Conservation (phyloP, 1,139 yeast genomes). For the Debaryomyces subglobosus region DNA sequence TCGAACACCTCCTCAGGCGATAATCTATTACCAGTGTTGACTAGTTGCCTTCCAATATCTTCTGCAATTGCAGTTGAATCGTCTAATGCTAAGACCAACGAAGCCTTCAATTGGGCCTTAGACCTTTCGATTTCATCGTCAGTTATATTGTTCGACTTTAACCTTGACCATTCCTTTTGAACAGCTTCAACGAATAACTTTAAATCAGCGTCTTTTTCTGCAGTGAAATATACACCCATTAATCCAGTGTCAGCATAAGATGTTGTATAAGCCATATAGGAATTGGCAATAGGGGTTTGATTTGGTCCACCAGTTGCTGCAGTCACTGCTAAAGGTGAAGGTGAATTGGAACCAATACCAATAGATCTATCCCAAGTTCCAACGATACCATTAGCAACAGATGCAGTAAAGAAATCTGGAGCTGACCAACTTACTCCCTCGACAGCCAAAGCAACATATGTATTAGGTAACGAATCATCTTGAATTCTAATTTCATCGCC, state of each 20-base stretch:
- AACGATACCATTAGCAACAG: slow-evolving; percentile 94
- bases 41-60: slow-evolving; percentile 95
- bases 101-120: slow-evolving; percentile 92
- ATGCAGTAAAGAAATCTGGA: slow-evolving; percentile 91
- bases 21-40: slow-evolving; percentile 88
- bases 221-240: slow-evolving; percentile 93
- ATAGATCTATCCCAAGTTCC: slow-evolving; percentile 97
- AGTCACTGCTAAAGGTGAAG: slow-evolving; percentile 76
- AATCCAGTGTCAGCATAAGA: slow-evolving; percentile 96
- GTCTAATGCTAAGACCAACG: slow-evolving; percentile 83
- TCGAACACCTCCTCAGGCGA: slow-evolving; percentile 92
- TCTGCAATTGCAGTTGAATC: slow-evolving; percentile 97
- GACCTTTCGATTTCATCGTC: slow-evolving; percentile 92
- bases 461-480: slow-evolving; percentile 82
- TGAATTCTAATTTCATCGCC: slow-evolving; percentile 87
- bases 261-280: slow-evolving; percentile 95
- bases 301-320: slow-evolving; percentile 65
- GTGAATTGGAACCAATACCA: slow-evolving; percentile 73
- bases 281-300: slow-evolving; percentile 73
- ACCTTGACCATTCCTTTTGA: slow-evolving; percentile 84
- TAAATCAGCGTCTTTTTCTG: slow-evolving; percentile 73
- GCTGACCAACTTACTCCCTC: slow-evolving; percentile 99
- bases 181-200: slow-evolving; percentile 72
- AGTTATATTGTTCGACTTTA: slow-evolving; percentile 73
- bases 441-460: slow-evolving; percentile 92